Evolutionary conservation across 495 filamentous ascomycete species (phyloP).

Genomic region (Xylaria palmicola): DNA sequence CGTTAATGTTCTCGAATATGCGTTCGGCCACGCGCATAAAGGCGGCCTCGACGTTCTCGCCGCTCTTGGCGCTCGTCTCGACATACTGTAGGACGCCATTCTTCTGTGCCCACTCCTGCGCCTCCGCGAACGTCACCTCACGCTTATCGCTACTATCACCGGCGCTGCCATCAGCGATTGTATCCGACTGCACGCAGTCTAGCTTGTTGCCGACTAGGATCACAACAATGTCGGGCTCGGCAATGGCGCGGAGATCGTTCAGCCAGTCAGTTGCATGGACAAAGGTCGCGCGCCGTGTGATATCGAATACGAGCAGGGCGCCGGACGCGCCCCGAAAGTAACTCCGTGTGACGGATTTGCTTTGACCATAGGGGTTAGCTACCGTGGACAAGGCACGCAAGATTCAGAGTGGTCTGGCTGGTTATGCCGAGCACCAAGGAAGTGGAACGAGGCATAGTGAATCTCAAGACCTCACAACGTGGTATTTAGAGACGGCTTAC

Average conservation of each 20-base stretch:
- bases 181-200: constrained; percentile 60
- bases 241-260: constrained; percentile 85
- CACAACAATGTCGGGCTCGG: constrained; percentile 89
- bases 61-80: constrained; percentile 93
- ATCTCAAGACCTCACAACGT: background rate
- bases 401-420: background rate
- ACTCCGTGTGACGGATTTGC: constrained; percentile 85
- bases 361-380: background rate
- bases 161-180: constrained; percentile 33
- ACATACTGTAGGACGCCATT: constrained; percentile 88
- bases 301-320: constrained; percentile 92
- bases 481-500: constrained; percentile 20
- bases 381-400: background rate
- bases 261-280: constrained; percentile 84
- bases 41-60: constrained; percentile 87
- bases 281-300: constrained; percentile 83
- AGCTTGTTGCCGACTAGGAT: constrained; percentile 94
- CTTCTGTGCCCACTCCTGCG: constrained; percentile 77
- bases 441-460: background rate
- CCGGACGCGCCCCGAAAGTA: constrained; percentile 95
- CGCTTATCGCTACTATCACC: constrained; percentile 67
- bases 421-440: background rate
- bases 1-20: constrained; percentile 93
- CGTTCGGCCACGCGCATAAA: constrained; percentile 90
- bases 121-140: constrained; percentile 74